These are phyloP conservation scores for Stygiomarasmius scandens DNA, from an alignment of 1,284 basidiomycete genomes.

Conservation along the genomic window DNA sequence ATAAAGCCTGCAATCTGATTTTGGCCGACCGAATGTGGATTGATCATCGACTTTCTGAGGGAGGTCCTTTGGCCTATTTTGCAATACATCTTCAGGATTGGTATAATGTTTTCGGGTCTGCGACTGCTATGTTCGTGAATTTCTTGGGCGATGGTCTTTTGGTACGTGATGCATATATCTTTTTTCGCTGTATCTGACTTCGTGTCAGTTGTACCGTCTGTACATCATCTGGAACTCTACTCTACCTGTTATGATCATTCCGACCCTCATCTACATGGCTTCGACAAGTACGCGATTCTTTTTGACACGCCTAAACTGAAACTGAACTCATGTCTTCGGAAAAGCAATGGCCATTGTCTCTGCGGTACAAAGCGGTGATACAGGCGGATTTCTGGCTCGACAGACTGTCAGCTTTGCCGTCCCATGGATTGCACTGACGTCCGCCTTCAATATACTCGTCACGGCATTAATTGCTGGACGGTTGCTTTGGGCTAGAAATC, in stretches of 20 bases:
- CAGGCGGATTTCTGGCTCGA: constrained; percentile 18
- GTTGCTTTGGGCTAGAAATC: constrained; percentile 16
- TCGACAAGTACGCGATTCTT: constrained; percentile 22
- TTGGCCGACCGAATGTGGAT: constrained; percentile 2
- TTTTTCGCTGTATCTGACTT: too few species aligned
- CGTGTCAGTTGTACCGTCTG: constrained; percentile 23
- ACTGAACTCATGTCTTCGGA: constrained; percentile 4
- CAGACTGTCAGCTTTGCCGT: constrained; percentile 22
- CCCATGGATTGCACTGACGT: constrained; percentile 26
- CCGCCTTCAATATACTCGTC: constrained; percentile 24
- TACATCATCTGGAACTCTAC: constrained; percentile 23
- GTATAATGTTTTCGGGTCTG: background rate
- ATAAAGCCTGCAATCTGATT: background rate
- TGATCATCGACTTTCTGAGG: background rate
- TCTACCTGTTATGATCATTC: constrained; percentile 16
- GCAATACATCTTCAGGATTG: background rate
- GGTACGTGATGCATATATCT: background rate
- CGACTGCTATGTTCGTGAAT: background rate
- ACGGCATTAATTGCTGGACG: constrained; percentile 25
- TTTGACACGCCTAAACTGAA: background rate
- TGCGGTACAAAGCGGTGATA: constrained; percentile 23
- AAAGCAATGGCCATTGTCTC: constrained; percentile 24
- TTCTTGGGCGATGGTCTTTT: constrained; percentile 6
- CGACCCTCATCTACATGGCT: constrained; percentile 21
- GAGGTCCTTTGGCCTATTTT: background rate